Evolutionary conservation across 2,329 filamentous ascomycete genomes (phyloP), one percentile per base, ranked within the genome.

Genomic region (Malbranchea zuffiana): DNA sequence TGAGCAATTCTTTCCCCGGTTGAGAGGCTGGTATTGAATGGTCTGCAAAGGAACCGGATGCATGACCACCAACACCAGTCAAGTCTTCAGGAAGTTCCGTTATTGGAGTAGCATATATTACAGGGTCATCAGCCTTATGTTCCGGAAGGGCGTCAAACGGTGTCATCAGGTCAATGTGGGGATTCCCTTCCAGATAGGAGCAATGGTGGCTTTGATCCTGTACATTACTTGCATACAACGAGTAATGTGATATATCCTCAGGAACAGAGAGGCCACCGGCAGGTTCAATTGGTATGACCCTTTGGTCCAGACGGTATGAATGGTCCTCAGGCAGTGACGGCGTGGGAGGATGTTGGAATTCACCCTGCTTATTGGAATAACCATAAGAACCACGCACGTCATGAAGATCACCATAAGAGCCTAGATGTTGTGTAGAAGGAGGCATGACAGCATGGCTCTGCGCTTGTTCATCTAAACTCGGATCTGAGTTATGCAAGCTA

Each of bases 31-130:
- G 20, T 10, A 35, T 12, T 2, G 18, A 25, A 16, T n/a, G 6
- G 18, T 35, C 18, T 17, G 31, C 8, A 13, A 25, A 30, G 18
- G 17, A 20, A 31, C 35, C 49, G 8, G 44, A 41, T 7, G 47
- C 41, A 38, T 53, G 47, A 6, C 43, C 40, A 8, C 46, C 47
- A 32, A 51, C 41, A n/a, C 49, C 51, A 15, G 41, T 44, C 30
- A 53, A 46, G 12, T 50, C 47, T 16, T 42, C 45, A n/a, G 49
- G 37, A 29, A 48, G n/a, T 6, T 33, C 23, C 6, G 17, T 25
- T 18, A 15, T 11, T 10, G 8, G 6, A 13, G 27, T 15, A 4
- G 16, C 6, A n/a, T 6, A 15, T 37, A 24, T 32, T 10, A n/a
- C n/a, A 10, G 28, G 12, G 15, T 18, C 25, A 4, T 5, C 18